Evolutionary conservation across 164 flowering plant genomes (phyloP).

Genomic region (Magnolia officinalis): DNA sequence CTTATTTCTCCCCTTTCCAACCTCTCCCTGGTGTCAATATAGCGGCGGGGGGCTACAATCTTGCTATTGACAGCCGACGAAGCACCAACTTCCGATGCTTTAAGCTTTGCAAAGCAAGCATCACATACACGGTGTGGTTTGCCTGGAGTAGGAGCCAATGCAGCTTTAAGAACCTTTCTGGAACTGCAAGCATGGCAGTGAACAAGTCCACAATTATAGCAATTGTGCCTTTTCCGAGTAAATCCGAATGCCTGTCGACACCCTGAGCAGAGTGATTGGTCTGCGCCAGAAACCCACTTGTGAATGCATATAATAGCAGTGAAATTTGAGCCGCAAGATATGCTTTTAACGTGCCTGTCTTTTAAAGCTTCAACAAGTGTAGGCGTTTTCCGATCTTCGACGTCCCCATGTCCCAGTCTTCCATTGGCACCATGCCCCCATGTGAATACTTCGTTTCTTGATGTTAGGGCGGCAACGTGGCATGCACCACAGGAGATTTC

Average conservation of each 20-base stretch:
- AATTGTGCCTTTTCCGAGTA: slow-evolving; percentile 51
- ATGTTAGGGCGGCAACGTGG: slow-evolving; percentile 77
- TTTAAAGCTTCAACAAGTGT: slow-evolving; percentile 48
- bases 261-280: slow-evolving; percentile 52
- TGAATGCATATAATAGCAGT: slow-evolving; percentile 53
- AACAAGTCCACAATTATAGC: slow-evolving; percentile 53
- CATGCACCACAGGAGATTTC: slow-evolving; percentile 69
- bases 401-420: slow-evolving; percentile 60
- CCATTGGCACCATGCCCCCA: slow-evolving; percentile 74
- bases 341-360: slow-evolving; percentile 45
- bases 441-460: slow-evolving; percentile 69
- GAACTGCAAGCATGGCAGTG: slow-evolving; percentile 58
- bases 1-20: slow-evolving; percentile 36
- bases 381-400: slow-evolving; percentile 49
- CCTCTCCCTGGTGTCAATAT: slow-evolving; percentile 28
- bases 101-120: slow-evolving; percentile 47
- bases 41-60: slow-evolving; percentile 22
- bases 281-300: slow-evolving; percentile 54
- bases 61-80: slow-evolving; percentile 26
- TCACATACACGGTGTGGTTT: slow-evolving; percentile 75
- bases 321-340: slow-evolving; percentile 54
- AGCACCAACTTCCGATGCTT: slow-evolving; percentile 42
- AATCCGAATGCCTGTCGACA: slow-evolving; percentile 57
- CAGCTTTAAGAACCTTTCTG: slow-evolving; percentile 42
- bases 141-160: slow-evolving; percentile 49